These are phyloP conservation scores for Trichosanthes cucumerina DNA, from an alignment of 306 rosid species.

Conservation along the genomic window DNA sequence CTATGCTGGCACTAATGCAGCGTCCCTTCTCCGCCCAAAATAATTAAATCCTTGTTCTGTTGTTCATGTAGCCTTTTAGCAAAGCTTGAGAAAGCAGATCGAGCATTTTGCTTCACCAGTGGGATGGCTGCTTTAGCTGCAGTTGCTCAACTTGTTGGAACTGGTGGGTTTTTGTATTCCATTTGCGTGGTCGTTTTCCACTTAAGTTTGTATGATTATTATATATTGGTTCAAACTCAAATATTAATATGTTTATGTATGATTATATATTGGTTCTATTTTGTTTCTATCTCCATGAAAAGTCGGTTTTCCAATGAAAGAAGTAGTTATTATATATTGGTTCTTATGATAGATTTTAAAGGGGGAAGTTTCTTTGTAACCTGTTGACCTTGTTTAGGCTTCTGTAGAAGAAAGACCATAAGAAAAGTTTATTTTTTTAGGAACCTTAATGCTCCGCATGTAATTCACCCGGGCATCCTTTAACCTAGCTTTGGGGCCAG, in stretches of 20 bases:
- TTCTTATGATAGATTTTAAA: not conserved
- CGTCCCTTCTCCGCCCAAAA: not conserved
- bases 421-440: too few species aligned
- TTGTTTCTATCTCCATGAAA: not conserved
- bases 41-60: constrained; percentile 4
- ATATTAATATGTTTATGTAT: too few species aligned
- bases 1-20: not conserved
- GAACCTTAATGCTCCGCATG: too few species aligned
- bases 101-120: constrained; percentile 89
- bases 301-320: too few species aligned
- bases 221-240: not conserved
- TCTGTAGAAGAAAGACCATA: too few species aligned
- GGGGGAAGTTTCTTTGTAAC: too few species aligned
- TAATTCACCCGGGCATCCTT: too few species aligned
- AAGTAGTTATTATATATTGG: not conserved
- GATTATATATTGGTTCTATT: not conserved
- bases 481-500: too few species aligned
- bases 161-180: constrained; percentile 37
- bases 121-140: constrained; percentile 96
- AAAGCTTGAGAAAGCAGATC: constrained; percentile 80
- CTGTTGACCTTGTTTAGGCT: too few species aligned
- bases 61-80: constrained; percentile 54
- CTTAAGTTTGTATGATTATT: not conserved
- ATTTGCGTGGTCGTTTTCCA: not conserved
- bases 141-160: constrained; percentile 65